phyloP scores from a whole-genome alignment of 192 early-diverging fungal genomes.

The Umbelopsis isabellina region DNA sequence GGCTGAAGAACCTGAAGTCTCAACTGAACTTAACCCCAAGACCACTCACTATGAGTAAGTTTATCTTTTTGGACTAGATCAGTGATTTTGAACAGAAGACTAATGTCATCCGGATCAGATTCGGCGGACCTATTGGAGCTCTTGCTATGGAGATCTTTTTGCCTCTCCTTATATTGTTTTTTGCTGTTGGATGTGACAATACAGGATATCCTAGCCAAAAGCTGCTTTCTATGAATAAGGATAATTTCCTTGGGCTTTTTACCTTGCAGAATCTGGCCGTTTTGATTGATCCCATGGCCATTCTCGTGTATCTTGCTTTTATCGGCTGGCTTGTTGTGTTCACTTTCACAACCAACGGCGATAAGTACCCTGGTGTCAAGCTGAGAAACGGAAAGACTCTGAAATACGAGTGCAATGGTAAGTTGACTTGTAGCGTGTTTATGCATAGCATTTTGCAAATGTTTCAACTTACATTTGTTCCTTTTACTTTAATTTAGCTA shows the following conservation, averaged over 20 bases:
- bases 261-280: conserved; percentile 32
- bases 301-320: conserved; percentile 66
- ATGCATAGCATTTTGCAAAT: not conserved
- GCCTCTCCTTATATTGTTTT: conserved; percentile 48
- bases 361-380: conserved; percentile 62
- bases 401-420: conserved; percentile 84
- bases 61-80: not conserved
- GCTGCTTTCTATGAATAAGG: conserved; percentile 24
- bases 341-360: conserved; percentile 37
- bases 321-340: conserved; percentile 68
- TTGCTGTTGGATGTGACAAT: conserved; percentile 49
- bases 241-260: conserved; percentile 30
- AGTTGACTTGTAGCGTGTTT: not conserved
- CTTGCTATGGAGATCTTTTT: conserved; percentile 54
- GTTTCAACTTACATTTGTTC: not conserved
- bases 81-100: not conserved
- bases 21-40: conserved; percentile 56
- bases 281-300: conserved; percentile 50
- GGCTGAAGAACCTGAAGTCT: not conserved
- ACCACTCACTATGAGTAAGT: conserved; percentile 72
- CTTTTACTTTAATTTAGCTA: not conserved
- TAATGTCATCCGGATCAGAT: conserved; percentile 35
- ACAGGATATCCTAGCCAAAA: conserved; percentile 57
- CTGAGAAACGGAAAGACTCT: conserved; percentile 78
- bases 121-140: conserved; percentile 70